A percentile compares a stretch with the other conserved stretches of the same genome.
phyloP scores from a whole-genome alignment of 108 stramenopile species.

The Discostella pseudostelligera region DNA sequence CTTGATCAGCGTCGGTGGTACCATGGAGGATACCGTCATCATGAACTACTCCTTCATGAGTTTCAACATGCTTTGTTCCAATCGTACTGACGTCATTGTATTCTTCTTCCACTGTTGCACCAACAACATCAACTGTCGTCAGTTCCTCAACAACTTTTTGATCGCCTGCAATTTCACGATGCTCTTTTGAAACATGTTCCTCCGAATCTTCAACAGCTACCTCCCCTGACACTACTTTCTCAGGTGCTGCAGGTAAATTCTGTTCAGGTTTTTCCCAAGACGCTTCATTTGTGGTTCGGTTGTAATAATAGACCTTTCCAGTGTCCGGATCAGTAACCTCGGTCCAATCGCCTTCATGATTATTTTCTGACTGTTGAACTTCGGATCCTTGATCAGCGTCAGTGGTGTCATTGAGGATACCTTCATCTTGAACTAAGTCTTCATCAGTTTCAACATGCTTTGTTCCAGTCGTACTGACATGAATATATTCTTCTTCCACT shows the following conservation, averaged over 20 bases:
- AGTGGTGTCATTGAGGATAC: not conserved
- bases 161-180: not conserved
- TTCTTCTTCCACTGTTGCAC: too few relatives aligned
- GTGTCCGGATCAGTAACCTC: constrained; percentile 50
- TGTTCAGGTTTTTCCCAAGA: constrained; percentile 54
- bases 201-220: not conserved
- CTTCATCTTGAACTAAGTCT: not conserved
- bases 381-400: not conserved
- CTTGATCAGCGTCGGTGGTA: not conserved
- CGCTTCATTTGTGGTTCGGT: constrained; percentile 32
- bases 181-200: constrained; percentile 11
- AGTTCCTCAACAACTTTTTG: not conserved
- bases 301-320: constrained; percentile 58
- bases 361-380: not conserved
- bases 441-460: not conserved
- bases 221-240: not conserved
- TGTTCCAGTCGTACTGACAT: too few relatives aligned
- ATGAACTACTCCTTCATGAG: not conserved
- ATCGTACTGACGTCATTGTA: too few relatives aligned
- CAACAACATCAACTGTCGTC: too few relatives aligned
- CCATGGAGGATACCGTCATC: not conserved
- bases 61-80: too few relatives aligned
- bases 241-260: not conserved
- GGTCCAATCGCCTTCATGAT: constrained; percentile 47
- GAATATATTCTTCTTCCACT: not conserved